phyloP scores from a whole-genome alignment of 129 eudicot species.

The sunflower (Helianthus annuus) region HanXRQr2.0-SUNRISE NC_035435.2:132897020-132897519 shows the following conservation, averaged over 20 bases:
- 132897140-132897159: conserved; percentile 13
- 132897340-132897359: too few species aligned
- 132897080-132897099: conserved; percentile 65
- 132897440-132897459: too few species aligned
- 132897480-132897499: too few species aligned
- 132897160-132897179: conserved; percentile 30
- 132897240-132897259: conserved; percentile 14
- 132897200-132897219: conserved; percentile 28
- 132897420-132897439: too few species aligned
- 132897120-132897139: conserved; percentile 52
- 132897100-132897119: conserved; percentile 56
- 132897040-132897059: conserved; percentile 92
- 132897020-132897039: conserved; percentile 78
- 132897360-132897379: too few species aligned
- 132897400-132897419: too few species aligned
- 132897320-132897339: too few species aligned
- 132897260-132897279: not conserved
- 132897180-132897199: conserved; percentile 10
- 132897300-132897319: not conserved
- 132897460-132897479: too few species aligned
- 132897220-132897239: conserved; percentile 29
- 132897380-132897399: too few species aligned
- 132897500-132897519: too few species aligned
- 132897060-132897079: conserved; percentile 86
- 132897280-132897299: not conserved